These are phyloP conservation scores for Phytophthora citricola DNA, from an alignment of 352 stramenopile species.

Conservation along the genomic window DNA sequence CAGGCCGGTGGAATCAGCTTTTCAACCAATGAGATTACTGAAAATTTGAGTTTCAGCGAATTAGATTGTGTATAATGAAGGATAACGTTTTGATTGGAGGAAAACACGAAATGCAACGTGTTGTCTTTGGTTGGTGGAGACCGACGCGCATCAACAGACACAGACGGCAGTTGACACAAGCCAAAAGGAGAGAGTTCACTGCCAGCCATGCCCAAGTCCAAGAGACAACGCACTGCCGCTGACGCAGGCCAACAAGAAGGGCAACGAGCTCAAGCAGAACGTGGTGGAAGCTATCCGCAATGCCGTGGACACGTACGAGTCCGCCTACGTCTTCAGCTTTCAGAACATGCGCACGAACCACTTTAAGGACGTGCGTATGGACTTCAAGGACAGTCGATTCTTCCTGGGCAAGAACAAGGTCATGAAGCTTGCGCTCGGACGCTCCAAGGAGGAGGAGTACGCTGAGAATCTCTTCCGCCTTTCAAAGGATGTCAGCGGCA, in stretches of 20 bases:
- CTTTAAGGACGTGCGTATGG: constrained; percentile 97
- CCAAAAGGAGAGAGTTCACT: constrained; percentile 12
- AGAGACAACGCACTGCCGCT: constrained; percentile 87
- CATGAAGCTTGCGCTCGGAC: constrained; percentile 96
- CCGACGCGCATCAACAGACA: constrained; percentile 26
- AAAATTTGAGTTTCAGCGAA: constrained; percentile 30
- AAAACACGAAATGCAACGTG: constrained; percentile 29
- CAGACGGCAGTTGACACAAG: constrained; percentile 17
- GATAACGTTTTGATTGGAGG: constrained; percentile 40
- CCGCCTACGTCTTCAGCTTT: constrained; percentile 97
- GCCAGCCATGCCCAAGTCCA: constrained; percentile 85
- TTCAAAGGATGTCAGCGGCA: constrained; percentile 91
- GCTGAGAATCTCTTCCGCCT: constrained; percentile 94
- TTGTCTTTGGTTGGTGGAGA: constrained; percentile 67
- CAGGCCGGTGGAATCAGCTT: constrained; percentile 31
- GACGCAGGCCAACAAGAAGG: constrained; percentile 97
- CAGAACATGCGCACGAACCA: constrained; percentile 99
- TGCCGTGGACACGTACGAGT: constrained; percentile 93
- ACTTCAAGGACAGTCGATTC: constrained; percentile 96
- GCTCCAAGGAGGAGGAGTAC: constrained; percentile 96
- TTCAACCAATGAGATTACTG: constrained; percentile 44
- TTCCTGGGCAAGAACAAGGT: constrained; percentile 99
- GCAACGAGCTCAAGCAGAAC: constrained; percentile 95
- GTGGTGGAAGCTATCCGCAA: constrained; percentile 95
- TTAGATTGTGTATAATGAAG: not conserved